Evolutionary conservation across 495 filamentous ascomycete species (phyloP).

Genomic region (Aspergillus funiculosus): DNA sequence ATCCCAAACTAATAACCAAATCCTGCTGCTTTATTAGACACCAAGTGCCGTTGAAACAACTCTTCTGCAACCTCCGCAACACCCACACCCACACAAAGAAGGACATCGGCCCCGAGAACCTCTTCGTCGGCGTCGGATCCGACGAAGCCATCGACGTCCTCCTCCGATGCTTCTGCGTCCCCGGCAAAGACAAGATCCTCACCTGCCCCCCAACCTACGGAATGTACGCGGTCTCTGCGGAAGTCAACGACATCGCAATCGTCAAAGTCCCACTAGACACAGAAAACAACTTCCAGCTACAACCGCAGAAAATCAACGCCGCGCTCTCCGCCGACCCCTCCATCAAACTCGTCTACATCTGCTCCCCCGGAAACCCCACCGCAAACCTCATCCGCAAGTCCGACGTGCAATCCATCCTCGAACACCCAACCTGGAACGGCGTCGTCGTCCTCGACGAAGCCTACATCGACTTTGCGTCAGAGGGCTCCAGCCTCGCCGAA

Average conservation of each 20-base stretch:
- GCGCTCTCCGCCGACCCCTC: conserved; percentile 54
- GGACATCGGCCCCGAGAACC: conserved; percentile 68
- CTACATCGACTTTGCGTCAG: conserved; percentile 88
- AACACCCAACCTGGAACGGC: conserved; percentile 92
- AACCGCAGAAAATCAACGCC: conserved; percentile 61
- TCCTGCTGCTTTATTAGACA: conserved; percentile 47
- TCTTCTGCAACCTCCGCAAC: conserved; percentile 83
- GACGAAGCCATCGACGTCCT: conserved; percentile 96
- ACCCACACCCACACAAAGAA: conserved; percentile 72
- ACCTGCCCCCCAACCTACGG: conserved; percentile 96
- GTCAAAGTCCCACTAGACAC: conserved; percentile 75
- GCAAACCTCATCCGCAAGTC: conserved; percentile 67
- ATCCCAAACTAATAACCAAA: background rate
- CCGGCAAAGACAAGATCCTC: conserved; percentile 81
- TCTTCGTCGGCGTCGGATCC: conserved; percentile 92
- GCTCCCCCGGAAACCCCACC: conserved; percentile 92
- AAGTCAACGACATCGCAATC: conserved; percentile 83
- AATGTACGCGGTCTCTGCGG: conserved; percentile 93
- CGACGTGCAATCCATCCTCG: conserved; percentile 67
- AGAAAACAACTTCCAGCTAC: conserved; percentile 58
- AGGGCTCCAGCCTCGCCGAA: conserved; percentile 77
- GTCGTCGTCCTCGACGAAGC: conserved; percentile 92
- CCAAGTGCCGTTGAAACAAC: conserved; percentile 77
- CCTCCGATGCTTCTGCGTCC: conserved; percentile 83
- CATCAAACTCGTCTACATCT: conserved; percentile 88